phyloP scores from a whole-genome alignment of 495 filamentous ascomycete genomes.

The Lepidopterella palustris region DNA sequence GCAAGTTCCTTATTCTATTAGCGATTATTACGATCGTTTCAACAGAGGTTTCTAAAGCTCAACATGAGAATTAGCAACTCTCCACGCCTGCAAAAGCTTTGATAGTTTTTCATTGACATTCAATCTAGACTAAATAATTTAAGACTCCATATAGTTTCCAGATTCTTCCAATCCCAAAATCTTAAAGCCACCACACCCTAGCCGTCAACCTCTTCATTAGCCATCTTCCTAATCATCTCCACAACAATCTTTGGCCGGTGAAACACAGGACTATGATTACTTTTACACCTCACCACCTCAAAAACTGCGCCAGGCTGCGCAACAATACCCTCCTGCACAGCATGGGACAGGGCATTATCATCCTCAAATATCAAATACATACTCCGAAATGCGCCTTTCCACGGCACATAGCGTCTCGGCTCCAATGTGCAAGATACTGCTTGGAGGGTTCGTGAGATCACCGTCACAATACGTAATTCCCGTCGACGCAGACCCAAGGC shows the following conservation, averaged over 20 bases:
- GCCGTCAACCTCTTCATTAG: neutral
- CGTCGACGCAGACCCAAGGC: neutral
- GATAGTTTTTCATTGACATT: too few relatives aligned
- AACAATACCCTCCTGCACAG: neutral
- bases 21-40: too few relatives aligned
- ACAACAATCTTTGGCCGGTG: constrained; percentile 12
- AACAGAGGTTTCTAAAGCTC: too few relatives aligned
- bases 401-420: constrained; percentile 14
- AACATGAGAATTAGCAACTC: too few relatives aligned
- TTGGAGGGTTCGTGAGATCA: constrained; percentile 6
- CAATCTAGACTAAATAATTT: too few relatives aligned
- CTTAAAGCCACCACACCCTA: too few relatives aligned
- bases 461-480: constrained; percentile 5
- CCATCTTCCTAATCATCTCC: constrained; percentile 3
- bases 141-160: too few relatives aligned
- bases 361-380: constrained; percentile 6
- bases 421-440: constrained; percentile 9
- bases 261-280: constrained; percentile 14
- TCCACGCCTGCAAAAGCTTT: too few relatives aligned
- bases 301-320: constrained; percentile 8
- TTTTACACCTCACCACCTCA: neutral
- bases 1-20: too few relatives aligned
- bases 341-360: constrained; percentile 12
- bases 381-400: constrained; percentile 17
- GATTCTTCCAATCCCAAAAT: too few relatives aligned